Base-by-base conservation (phyloP, 2,329 filamentous ascomycete genomes). In the Neofusicoccum cordaticola region DNA sequence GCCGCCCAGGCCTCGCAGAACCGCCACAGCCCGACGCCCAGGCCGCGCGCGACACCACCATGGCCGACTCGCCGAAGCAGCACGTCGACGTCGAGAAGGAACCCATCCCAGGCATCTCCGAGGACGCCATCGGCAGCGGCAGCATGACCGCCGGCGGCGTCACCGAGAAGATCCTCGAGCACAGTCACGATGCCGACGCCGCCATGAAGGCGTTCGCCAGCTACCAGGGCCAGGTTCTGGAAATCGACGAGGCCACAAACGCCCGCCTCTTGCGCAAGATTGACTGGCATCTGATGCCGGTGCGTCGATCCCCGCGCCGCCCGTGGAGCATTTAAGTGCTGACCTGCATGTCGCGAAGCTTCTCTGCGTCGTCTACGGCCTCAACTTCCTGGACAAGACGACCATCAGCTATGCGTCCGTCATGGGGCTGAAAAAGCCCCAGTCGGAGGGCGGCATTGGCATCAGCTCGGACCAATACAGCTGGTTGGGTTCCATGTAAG, bases 361-460 rank as follows among this genome's bases (percentile, higher is more conserved):
- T 12, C 22, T 48, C 2, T 12, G 34, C 75, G 63, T 79, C 68
- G 69, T 84, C 0, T 88, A 88, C 69, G 81, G 84, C n/a, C 75
- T 88, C 4, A 86, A 88, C 66, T 88, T 84, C 67, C 77, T 86
- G 1, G 86, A 89, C 74, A 88, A 89, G 71, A 84, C 83, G 0
- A 82, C 81, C 0, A 74, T 87, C 1, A 80, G 76, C n/a, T 84
- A 83, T 70, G 81, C 82, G 0, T 80, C 81, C 42, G 76, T 85
- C 67, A 80, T 85, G 79, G 81, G 82, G 1, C 71, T 85, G 4
- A 77, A 75, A 39, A 69, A 77, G 5, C 69, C 73, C 5, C 71
- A 69, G 13, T 72, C 71, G 1, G 65, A 70, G 17, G 75, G 74
- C 19, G 82, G 83, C 27, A 78, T 83, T 60, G 68, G 74, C 12